Evolutionary conservation across 192 early-diverging fungal genomes (phyloP), one percentile per base, ranked within the genome.

Genomic region (Paraglomus brasilianum): DNA sequence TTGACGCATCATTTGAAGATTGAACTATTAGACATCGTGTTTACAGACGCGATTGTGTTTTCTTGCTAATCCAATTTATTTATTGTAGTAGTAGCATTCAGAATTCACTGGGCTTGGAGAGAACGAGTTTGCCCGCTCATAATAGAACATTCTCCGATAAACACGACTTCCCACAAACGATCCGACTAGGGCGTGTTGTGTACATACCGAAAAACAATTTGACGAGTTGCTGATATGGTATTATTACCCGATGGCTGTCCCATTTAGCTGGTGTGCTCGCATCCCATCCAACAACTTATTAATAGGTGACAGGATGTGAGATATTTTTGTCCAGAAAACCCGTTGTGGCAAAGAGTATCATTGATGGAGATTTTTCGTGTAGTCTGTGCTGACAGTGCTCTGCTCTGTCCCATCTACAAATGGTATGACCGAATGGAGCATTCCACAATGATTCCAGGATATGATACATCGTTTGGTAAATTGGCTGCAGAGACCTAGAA

Each of bases 91-190:
- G 5, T 57, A 91, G 87, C 91, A 96, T 77, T 69, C 82, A 24
- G 88, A 89, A 39, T 86, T 97, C 76, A 69, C 80, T 19, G 74
- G 77, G 5, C 65, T 93, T 71, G 97, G 58, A 82, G 89, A 47
- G 92, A 95, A 70, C 83, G 88, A 3, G 84, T 96, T 30, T 95
- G 94, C 57, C 95, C 97, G 8, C 73, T 94, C 43, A 81, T 96
- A 30, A 95, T 98, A 71, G 90, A 91, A 75, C 86, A 82, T 94
- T 97, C 71, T 94, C 93, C 5, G 93, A 94, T n/a, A 90, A 93
- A 49, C 75, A 77, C 21, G 88, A 95, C 21, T 99, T 96, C 71
- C 82, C 88, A 5, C 77, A 89, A 70, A 86, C 84, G 1, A 90
- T 97, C 81, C 88, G 95, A 4, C 74, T 94, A 24, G 91, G 87